Evolutionary conservation across 306 rosid genomes (phyloP).

Genomic region (Lathyrus oleraceus): DNA sequence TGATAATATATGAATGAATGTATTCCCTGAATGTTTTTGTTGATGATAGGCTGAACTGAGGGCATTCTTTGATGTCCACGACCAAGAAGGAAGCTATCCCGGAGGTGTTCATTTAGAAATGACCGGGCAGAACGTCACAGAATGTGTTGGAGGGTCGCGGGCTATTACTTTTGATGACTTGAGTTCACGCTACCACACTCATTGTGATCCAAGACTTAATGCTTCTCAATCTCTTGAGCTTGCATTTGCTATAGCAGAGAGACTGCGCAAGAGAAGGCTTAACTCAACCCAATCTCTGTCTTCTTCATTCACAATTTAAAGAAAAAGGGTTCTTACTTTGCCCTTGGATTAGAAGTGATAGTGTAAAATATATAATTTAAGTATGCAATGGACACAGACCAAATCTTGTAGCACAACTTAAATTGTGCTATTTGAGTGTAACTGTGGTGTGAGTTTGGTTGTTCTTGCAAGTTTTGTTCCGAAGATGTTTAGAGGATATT

Average conservation of each 20-base stretch:
- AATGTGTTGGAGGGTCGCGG: slow-evolving; percentile 56
- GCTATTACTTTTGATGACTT: slow-evolving; percentile 55
- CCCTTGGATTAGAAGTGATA: slow-evolving; percentile 1
- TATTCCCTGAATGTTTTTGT: slow-evolving; percentile 5
- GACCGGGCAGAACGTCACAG: slow-evolving; percentile 60
- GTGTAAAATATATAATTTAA: background rate
- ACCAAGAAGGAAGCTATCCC: slow-evolving; percentile 55
- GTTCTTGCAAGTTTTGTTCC: slow-evolving; percentile 30
- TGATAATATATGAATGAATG: background rate
- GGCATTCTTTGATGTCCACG: slow-evolving; percentile 62
- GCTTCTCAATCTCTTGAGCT: slow-evolving; percentile 62
- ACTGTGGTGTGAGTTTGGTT: slow-evolving; percentile 8
- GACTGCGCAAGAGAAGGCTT: slow-evolving; percentile 56
- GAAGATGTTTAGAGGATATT: slow-evolving; percentile 13
- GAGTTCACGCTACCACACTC: slow-evolving; percentile 62
- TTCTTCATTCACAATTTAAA: slow-evolving; percentile 25
- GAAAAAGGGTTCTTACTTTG: background rate
- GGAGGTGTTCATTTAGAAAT: slow-evolving; percentile 62
- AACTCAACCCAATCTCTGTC: slow-evolving; percentile 29
- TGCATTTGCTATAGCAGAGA: slow-evolving; percentile 49
- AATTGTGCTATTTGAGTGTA: slow-evolving; percentile 20
- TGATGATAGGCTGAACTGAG: slow-evolving; percentile 52
- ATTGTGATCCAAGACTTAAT: slow-evolving; percentile 57
- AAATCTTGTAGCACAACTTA: background rate
- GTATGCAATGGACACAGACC: background rate